Percentiles rank a stretch among this genome's conserved stretches.
Evolutionary conservation across 2,329 filamentous ascomycete genomes (phyloP).

Genomic region (Huntiella moniliformis): DNA sequence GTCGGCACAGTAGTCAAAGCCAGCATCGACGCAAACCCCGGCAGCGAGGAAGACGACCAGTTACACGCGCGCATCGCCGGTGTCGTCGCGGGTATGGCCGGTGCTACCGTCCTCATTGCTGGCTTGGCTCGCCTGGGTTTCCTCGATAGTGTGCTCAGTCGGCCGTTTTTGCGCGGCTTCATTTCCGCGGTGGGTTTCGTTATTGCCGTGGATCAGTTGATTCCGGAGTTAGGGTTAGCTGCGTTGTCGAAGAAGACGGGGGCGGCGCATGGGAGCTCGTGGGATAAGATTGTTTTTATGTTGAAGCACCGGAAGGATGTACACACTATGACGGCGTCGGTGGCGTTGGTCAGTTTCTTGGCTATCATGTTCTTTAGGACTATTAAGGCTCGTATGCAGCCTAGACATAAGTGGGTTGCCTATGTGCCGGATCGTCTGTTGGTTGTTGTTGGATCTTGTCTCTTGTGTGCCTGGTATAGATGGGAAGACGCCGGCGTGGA

Average conservation of each 20-base stretch:
- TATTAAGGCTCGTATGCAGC: constrained; percentile 62
- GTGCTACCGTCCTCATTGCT: constrained; percentile 71
- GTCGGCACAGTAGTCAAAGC: constrained; percentile 71
- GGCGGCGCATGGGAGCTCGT: constrained; percentile 67
- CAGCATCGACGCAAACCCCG: constrained; percentile 50
- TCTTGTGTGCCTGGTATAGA: constrained; percentile 55
- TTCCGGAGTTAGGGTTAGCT: constrained; percentile 70
- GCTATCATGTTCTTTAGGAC: constrained; percentile 82
- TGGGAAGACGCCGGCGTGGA: constrained; percentile 71
- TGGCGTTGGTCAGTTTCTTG: constrained; percentile 62
- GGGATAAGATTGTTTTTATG: constrained; percentile 73
- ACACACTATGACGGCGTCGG: constrained; percentile 56
- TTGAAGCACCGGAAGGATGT: constrained; percentile 43
- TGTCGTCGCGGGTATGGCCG: constrained; percentile 72
- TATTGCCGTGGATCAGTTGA: constrained; percentile 84
- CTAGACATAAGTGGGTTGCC: constrained; percentile 59
- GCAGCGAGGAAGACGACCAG: constrained; percentile 41
- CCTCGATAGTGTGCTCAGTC: constrained; percentile 79
- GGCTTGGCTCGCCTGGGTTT: constrained; percentile 77
- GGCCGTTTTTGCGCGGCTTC: constrained; percentile 83
- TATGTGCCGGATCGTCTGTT: constrained; percentile 85
- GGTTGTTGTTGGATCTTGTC: constrained; percentile 67
- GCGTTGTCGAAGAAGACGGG: constrained; percentile 41
- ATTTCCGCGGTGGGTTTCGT: constrained; percentile 95
- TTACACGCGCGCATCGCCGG: constrained; percentile 71